Evolutionary conservation across 306 rosid species (phyloP).

Genomic region (Hippophae gyantsensis): DNA sequence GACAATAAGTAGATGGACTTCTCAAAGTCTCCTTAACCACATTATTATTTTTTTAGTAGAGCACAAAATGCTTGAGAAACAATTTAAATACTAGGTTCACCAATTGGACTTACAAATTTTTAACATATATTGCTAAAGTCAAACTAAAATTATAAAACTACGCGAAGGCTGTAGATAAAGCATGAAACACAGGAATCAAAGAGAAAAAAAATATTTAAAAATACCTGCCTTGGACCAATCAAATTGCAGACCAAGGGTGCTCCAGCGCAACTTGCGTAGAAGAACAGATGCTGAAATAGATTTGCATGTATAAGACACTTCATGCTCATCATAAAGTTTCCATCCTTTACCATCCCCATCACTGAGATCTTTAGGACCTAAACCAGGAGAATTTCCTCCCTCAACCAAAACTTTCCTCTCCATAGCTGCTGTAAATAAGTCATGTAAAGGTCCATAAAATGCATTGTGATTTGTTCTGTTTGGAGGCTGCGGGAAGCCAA

Average conservation of each 20-base stretch:
- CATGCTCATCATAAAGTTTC: conserved; percentile 39
- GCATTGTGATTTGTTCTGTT: conserved; percentile 93
- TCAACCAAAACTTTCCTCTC: conserved; percentile 45
- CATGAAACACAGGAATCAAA: background rate
- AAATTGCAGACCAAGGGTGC: conserved; percentile 89
- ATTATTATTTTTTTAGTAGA: too few species aligned
- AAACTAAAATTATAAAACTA: background rate
- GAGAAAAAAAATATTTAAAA: background rate
- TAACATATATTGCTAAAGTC: background rate
- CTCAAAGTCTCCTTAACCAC: too few species aligned
- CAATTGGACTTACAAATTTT: background rate
- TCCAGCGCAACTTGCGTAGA: conserved; percentile 81
- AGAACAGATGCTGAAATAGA: conserved; percentile 50
- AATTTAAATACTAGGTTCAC: background rate
- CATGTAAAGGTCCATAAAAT: conserved; percentile 52
- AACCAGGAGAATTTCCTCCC: conserved; percentile 23
- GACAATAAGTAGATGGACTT: too few species aligned
- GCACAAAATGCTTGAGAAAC: conserved; percentile 11
- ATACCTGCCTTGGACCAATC: conserved; percentile 82
- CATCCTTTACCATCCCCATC: conserved; percentile 26
- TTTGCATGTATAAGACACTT: conserved; percentile 32
- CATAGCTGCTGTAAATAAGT: conserved; percentile 53
- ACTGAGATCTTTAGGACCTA: conserved; percentile 21
- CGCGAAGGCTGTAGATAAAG: background rate
- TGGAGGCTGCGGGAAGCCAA: conserved; percentile 78